A percentile compares a stretch with the other conserved stretches of the same genome.
phyloP scores from a whole-genome alignment of 202 grass and related monocot species.

The Hordeum pubiflorum region DNA sequence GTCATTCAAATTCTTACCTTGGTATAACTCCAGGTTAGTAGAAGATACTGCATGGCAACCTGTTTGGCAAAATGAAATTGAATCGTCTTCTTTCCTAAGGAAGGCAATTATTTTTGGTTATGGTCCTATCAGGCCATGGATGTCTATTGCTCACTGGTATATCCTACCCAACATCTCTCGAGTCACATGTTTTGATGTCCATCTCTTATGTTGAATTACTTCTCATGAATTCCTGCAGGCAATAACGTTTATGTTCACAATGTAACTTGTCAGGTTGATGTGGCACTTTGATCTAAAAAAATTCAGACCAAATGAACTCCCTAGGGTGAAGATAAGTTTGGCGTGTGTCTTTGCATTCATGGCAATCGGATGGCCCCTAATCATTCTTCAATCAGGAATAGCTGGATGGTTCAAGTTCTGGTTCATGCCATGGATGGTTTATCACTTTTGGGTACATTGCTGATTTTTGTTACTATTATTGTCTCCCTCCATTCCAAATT shows the following conservation, averaged over 20 bases:
- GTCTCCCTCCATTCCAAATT: neutral
- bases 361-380: constrained; percentile 90
- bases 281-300: constrained; percentile 88
- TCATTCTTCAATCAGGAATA: constrained; percentile 75
- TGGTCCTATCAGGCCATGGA: constrained; percentile 90
- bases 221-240: neutral
- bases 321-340: constrained; percentile 95
- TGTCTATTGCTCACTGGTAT: constrained; percentile 98
- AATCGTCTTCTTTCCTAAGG: constrained; percentile 42
- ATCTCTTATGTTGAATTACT: neutral
- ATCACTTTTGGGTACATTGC: constrained; percentile 88
- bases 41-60: constrained; percentile 99
- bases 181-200: neutral
- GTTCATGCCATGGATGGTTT: constrained; percentile 95
- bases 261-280: constrained; percentile 56
- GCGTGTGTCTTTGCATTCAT: constrained; percentile 86
- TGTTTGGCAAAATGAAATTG: constrained; percentile 71
- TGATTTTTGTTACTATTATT: constrained; percentile 1
- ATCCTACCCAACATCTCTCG: constrained; percentile 16
- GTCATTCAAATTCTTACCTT: constrained; percentile 17
- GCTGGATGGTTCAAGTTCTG: constrained; percentile 95
- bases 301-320: constrained; percentile 76
- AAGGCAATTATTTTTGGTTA: constrained; percentile 95
- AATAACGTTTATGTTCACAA: constrained; percentile 27
- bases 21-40: constrained; percentile 53